phyloP scores from a whole-genome alignment of 345 rosid genomes.

The Gossypium australe region DNA sequence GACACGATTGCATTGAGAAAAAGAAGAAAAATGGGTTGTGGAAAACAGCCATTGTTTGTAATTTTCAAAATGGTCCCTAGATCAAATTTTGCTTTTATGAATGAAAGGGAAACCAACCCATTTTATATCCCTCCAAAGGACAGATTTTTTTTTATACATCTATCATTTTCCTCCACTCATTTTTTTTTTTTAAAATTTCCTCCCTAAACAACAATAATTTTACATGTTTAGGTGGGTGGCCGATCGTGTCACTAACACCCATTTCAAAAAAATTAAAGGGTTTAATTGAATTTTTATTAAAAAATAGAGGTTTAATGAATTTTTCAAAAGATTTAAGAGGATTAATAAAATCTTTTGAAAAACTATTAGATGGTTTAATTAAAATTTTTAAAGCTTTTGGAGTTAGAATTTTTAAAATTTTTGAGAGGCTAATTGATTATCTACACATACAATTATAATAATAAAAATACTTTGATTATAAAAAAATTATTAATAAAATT shows the following conservation, averaged over 20 bases:
- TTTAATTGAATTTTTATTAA: too few species aligned
- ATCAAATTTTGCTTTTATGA: background rate
- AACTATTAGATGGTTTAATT: too few species aligned
- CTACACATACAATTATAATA: background rate
- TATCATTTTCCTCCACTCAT: constrained; percentile 10
- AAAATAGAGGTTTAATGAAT: too few species aligned
- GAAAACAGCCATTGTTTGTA: background rate
- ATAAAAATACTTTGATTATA: background rate
- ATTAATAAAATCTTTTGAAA: too few species aligned
- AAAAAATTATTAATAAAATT: background rate
- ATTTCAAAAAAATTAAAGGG: too few species aligned
- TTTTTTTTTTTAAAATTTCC: background rate
- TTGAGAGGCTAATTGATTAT: too few species aligned
- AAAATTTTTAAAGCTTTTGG: too few species aligned
- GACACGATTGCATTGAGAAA: constrained; percentile 18
- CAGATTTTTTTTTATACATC: background rate
- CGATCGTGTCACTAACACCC: too few species aligned
- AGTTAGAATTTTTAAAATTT: too few species aligned
- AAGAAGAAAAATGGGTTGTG: background rate
- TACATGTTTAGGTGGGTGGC: background rate
- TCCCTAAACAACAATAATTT: background rate
- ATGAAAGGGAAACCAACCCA: background rate
- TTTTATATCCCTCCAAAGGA: background rate
- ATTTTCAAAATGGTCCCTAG: background rate
- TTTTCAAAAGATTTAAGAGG: too few species aligned